phyloP scores from a whole-genome alignment of 2,329 filamentous ascomycete genomes.

The Triangularia verruculosa region DNA sequence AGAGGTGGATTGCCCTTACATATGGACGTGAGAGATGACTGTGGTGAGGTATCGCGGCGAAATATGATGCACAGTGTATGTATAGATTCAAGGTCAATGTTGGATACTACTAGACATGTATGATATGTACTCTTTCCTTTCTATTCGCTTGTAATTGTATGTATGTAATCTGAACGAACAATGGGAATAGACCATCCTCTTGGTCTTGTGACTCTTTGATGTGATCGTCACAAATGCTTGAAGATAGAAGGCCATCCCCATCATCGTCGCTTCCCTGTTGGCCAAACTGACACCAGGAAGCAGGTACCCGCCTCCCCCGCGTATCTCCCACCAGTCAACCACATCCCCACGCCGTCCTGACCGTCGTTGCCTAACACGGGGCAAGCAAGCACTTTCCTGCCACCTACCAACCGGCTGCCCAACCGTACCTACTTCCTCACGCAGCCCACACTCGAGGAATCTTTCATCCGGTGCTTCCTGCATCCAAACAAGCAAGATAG shows the following conservation, averaged over 20 bases:
- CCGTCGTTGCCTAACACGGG: not conserved
- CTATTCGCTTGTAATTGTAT: too few relatives aligned
- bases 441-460: too few relatives aligned
- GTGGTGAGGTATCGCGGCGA: not conserved
- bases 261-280: not conserved
- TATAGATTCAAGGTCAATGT: too few relatives aligned
- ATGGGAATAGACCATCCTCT: too few relatives aligned
- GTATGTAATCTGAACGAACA: too few relatives aligned
- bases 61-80: too few relatives aligned
- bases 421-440: too few relatives aligned
- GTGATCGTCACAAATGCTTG: not conserved
- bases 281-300: not conserved
- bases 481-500: not conserved
- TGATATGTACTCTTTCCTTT: too few relatives aligned
- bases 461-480: not conserved
- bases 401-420: not conserved
- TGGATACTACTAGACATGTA: too few relatives aligned
- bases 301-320: not conserved
- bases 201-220: too few relatives aligned
- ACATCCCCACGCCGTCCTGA: too few relatives aligned
- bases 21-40: not conserved
- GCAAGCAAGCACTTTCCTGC: not conserved
- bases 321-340: not conserved
- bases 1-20: not conserved
- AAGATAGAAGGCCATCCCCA: not conserved